Base-by-base conservation (phyloP, 2,329 filamentous ascomycete genomes). In the Sporothrix globosa region DNA sequence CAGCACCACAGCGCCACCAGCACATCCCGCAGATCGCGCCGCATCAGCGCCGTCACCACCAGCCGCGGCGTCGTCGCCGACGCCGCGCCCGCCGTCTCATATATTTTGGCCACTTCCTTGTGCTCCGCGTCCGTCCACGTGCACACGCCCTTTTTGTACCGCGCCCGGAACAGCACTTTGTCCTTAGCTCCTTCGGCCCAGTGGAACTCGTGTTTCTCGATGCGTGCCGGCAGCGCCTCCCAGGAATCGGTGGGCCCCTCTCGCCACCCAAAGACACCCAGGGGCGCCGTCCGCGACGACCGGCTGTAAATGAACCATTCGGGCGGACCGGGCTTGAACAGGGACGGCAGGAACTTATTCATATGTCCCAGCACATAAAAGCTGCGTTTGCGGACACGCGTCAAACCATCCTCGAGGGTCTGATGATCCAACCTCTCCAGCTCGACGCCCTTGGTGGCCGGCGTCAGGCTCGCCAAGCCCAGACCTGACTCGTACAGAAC, bases 1-100 rank as follows among this genome's bases (percentile, higher is more conserved):
- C 56, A 63, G 68, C 68, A 69, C 68, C 68, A 69, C 10, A 69
- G 46, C 2, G 68, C 68, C 10, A 69, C 68, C 24, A 68, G 53
- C 13, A 54, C 53, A 41, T 68, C 67, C 24, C 41, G 67, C 11
- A 11, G 17, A 3, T 41, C 53, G 17, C 67, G 67, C 24, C 34
- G 54, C 67, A 60, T 6, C 4, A 41, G 24, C 17, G 41, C 67
- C 24, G 67, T 68, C 21, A 68, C 44, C n/a, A 68, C 7, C 41
- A 68, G 53, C 21, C 53, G 67, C 11, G 53, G 53, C 24, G 56
- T n/a, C n/a, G n/a, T n/a, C n/a, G n/a, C n/a, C n/a, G n/a, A n/a
- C n/a, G n/a, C n/a, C n/a, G n/a, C n/a, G n/a, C n/a, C n/a, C n/a
- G n/a, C n/a, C n/a, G n/a, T 44, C 9, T 53, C 61, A 14, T 41